Evolutionary conservation across 202 grass and related monocot genomes (phyloP).

Genomic region (Panicum virgatum): DNA sequence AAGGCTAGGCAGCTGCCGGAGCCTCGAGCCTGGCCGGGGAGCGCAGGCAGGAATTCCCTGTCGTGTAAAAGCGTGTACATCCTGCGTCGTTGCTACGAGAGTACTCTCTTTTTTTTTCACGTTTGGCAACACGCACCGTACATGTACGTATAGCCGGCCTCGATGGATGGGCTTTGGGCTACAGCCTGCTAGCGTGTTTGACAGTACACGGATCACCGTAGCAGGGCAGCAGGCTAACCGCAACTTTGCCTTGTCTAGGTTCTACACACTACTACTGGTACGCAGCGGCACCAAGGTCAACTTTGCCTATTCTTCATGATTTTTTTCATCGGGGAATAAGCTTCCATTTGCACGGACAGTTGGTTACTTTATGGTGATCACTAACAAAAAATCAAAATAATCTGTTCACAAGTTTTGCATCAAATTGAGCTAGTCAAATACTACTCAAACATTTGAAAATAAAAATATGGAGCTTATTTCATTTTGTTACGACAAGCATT

Average conservation of each 20-base stretch:
- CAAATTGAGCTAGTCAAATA: not conserved
- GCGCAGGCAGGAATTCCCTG: constrained; percentile 6
- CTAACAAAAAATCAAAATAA: not conserved
- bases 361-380: not conserved
- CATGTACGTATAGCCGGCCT: not conserved
- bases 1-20: not conserved
- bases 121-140: not conserved
- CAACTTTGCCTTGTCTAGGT: not conserved
- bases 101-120: not conserved
- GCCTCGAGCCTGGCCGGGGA: not conserved
- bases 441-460: too few relatives aligned
- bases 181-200: not conserved
- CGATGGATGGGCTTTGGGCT: too few relatives aligned
- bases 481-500: too few relatives aligned
- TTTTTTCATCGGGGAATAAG: not conserved
- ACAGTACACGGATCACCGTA: not conserved
- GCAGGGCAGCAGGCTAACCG: not conserved
- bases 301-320: not conserved
- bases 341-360: not conserved
- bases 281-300: constrained; percentile 11
- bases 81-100: not conserved
- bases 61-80: constrained; percentile 22
- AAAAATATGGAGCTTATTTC: too few relatives aligned
- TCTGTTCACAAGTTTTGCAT: not conserved
- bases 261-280: not conserved